Base-by-base conservation (phyloP, 2,329 filamentous ascomycete species). In the Trichophyton rubrum region DNA sequence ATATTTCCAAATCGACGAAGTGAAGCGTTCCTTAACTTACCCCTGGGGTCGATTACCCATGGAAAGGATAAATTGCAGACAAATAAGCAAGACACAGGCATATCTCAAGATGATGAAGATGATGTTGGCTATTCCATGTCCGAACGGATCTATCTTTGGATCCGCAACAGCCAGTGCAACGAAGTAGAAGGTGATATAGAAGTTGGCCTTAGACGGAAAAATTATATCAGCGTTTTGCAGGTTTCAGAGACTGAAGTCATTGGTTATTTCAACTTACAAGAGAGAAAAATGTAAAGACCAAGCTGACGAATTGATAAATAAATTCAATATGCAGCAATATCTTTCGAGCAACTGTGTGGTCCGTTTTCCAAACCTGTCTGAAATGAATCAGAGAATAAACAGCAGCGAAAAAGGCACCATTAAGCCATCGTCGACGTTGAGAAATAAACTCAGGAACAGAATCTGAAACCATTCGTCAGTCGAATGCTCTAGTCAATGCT, bases 161-260 rank as follows among this genome's bases (percentile, higher is more conserved):
- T 97, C 90, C 0, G 88, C 82, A 15, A 99, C 81, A 45, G 91
- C 95, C 49, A 93, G 93, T 22, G 90, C 90, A 66, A 99, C 87
- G 78, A 99, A 99, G 81, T 91, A 99, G 77, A 99, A 99, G 61
- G 91, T 95, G 59, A 99, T 85, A 74, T 97, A 99, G 80, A 97
- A 99, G 79, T 99, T 99, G 73, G 92, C 91, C 77, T 79, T 4
- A 27, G 55, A 57, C 7, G 27, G 27, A 40, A 15, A 13, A 56
- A 38, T 9, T 2, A n/a, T 30, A 60, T 68, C 38, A 69, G 67
- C 56, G 61, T 17, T 38, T 1, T 24, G 11, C 33, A 11, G 8
- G 9, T 1, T 3, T 38, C 9, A 11, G 11, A 38, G 3, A 4
- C 8, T 38, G 11, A 38, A 38, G 13, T 3, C 3, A 38, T 13